Evolutionary conservation across 2,329 filamentous ascomycete genomes (phyloP), one percentile per base, ranked within the genome.

Genomic region (Nannizzia gypsea): DNA sequence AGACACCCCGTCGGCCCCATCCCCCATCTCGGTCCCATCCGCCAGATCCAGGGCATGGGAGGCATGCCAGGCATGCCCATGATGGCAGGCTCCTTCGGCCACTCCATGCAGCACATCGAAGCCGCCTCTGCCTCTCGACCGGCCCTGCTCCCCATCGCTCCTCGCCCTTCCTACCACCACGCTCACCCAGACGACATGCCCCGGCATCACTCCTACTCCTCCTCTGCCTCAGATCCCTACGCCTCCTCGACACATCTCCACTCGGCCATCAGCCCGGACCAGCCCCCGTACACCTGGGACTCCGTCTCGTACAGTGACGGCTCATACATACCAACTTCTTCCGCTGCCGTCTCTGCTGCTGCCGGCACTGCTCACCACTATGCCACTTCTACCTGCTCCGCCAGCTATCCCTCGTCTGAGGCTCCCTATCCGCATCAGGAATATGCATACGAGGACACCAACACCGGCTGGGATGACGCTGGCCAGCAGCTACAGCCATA

Each of bases 1-100:
- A 75, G 74, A 58, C 69, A 72, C 36, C 72, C 73, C 1, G 62
- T 74, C 57, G 72, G 73, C 2, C 66, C 73, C 31, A 66, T 70
- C 9, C 59, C 63, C 42, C 61, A 64, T 36, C 61, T 67, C 8
- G 40, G 57, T 1, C 63, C 65, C 4, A 65, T 66, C 61, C 59
- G 63, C 11, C 65, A 69, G 56, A 60, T 68, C 56, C 65, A 61
- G 34, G 59, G 31, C 36, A 20, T 59, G 13, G 31, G 56, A 17
- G 62, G 58, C 13, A 57, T 52, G 36, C 26, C 50, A 26, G 54
- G 24, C 42, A 56, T 61, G 11, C 48, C 55, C 9, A 63, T 59
- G 26, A 34, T 64, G 11, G 58, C 56, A 40, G 58, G 60, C 56
- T 55, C 61, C 6, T 61, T 59, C 17, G 55, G 58, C 8, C 52